These are phyloP conservation scores for Entomortierella chlamydospora DNA, from an alignment of 192 early-diverging fungal genomes.

Conservation along the genomic window DNA sequence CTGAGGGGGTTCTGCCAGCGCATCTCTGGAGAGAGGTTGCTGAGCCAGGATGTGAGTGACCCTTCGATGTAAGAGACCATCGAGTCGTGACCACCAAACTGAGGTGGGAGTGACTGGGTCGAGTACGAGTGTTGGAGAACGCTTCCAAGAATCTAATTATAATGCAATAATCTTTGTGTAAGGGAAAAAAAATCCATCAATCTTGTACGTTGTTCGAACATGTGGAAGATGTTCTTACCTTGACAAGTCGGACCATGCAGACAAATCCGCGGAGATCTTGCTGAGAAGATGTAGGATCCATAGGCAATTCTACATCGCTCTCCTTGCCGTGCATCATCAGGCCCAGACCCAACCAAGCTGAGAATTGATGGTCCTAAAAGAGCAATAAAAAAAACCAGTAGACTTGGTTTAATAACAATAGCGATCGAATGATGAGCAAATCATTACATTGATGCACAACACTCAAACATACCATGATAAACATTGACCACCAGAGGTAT, in stretches of 20 bases:
- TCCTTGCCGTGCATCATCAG: slow-evolving; percentile 53
- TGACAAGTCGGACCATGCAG: slow-evolving; percentile 47
- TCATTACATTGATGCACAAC: no score
- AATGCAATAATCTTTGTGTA: neutral
- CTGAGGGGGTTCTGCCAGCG: slow-evolving; percentile 48
- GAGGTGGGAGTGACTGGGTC: slow-evolving; percentile 43
- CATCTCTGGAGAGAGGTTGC: slow-evolving; percentile 51
- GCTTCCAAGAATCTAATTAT: slow-evolving; percentile 42
- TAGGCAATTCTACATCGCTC: slow-evolving; percentile 49
- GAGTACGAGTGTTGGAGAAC: slow-evolving; percentile 55
- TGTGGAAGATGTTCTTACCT: slow-evolving; percentile 9
- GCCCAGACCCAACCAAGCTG: slow-evolving; percentile 43
- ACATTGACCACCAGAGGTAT: slow-evolving; percentile 55
- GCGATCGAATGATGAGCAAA: no score
- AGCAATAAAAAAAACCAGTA: slow-evolving; percentile 6
- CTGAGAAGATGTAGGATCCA: slow-evolving; percentile 22
- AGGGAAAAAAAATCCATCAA: neutral
- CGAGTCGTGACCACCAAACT: slow-evolving; percentile 51
- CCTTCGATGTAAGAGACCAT: slow-evolving; percentile 53
- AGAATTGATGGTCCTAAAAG: slow-evolving; percentile 54
- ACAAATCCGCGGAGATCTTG: slow-evolving; percentile 51
- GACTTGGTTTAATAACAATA: no score
- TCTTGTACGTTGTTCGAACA: neutral
- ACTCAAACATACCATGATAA: slow-evolving; percentile 47
- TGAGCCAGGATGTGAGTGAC: slow-evolving; percentile 49